Evolutionary conservation across 441 rosid genomes (phyloP).

Genomic region (Populus hybrid): DNA sequence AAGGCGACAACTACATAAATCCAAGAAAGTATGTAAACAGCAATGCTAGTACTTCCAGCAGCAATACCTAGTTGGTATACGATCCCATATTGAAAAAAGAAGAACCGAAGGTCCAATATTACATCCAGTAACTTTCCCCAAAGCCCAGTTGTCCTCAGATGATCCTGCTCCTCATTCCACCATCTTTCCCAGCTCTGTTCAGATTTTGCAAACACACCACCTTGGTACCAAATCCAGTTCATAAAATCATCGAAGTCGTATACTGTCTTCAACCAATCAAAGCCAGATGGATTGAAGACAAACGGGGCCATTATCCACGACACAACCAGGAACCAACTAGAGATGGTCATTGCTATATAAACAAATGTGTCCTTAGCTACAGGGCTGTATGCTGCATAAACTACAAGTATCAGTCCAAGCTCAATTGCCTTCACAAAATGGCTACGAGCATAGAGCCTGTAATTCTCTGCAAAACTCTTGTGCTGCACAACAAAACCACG

Average conservation of each 20-base stretch:
- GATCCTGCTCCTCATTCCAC: constrained; percentile 96
- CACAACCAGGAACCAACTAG: constrained; percentile 84
- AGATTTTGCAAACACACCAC: constrained; percentile 66
- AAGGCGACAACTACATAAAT: constrained; percentile 49
- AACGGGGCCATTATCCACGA: constrained; percentile 89
- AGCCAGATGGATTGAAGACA: constrained; percentile 86
- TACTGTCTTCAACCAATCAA: constrained; percentile 91
- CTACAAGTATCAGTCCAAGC: constrained; percentile 78
- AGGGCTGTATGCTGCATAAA: constrained; percentile 72
- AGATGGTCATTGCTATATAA: constrained; percentile 77
- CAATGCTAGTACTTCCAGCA: constrained; percentile 53
- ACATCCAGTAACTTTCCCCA: constrained; percentile 64
- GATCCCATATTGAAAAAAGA: constrained; percentile 88
- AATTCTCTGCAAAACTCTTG: constrained; percentile 82
- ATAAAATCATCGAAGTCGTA: constrained; percentile 90
- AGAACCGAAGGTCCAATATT: constrained; percentile 79
- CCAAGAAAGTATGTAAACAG: constrained; percentile 76
- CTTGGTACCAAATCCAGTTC: constrained; percentile 85
- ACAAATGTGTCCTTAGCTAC: constrained; percentile 63
- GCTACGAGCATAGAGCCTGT: constrained; percentile 81
- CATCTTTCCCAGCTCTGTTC: constrained; percentile 97
- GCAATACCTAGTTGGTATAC: constrained; percentile 80
- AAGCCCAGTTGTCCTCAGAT: constrained; percentile 67
- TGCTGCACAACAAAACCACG: constrained; percentile 95
- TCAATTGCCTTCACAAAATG: constrained; percentile 90